A percentile compares a stretch with the other conserved stretches of the same genome.
Conservation (phyloP, 108 stramenopile species). For the Nannochloropsis salina region DNA sequence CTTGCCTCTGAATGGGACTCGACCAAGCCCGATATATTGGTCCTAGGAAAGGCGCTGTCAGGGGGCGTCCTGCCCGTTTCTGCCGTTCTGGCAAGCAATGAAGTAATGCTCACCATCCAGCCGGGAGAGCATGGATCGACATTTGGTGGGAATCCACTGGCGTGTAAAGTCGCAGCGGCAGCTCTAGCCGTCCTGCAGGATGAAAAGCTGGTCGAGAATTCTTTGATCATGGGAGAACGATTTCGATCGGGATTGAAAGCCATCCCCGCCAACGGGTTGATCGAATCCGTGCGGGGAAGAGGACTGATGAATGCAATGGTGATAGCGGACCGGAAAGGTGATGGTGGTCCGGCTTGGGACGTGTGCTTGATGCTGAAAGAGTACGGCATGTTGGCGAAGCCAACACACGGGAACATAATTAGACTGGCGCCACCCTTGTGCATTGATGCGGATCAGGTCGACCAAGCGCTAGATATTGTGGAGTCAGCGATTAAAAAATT, state of each 20-base stretch:
- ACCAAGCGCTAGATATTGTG: background rate
- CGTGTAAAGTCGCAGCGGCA: slow-evolving; percentile 92
- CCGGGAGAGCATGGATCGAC: slow-evolving; percentile 99
- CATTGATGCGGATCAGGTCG: slow-evolving; percentile 38
- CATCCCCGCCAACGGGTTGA: slow-evolving; percentile 53
- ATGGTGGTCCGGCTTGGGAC: slow-evolving; percentile 78
- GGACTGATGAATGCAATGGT: slow-evolving; percentile 95
- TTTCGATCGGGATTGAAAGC: slow-evolving; percentile 66
- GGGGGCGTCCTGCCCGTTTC: slow-evolving; percentile 95
- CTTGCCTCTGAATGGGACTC: slow-evolving; percentile 83
- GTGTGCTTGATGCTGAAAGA: slow-evolving; percentile 81
- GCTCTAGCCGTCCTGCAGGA: slow-evolving; percentile 89
- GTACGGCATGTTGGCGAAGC: slow-evolving; percentile 92
- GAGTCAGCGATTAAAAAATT: background rate
- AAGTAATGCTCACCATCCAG: slow-evolving; percentile 91
- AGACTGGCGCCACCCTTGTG: slow-evolving; percentile 80
- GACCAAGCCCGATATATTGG: slow-evolving; percentile 88
- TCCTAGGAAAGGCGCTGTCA: slow-evolving; percentile 67
- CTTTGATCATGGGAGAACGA: slow-evolving; percentile 71
- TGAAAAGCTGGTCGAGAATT: slow-evolving; percentile 81
- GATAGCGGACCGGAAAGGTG: slow-evolving; percentile 80
- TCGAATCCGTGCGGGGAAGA: slow-evolving; percentile 72
- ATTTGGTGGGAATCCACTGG: slow-evolving; percentile 97
- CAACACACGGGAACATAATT: slow-evolving; percentile 97
- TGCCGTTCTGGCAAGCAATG: slow-evolving; percentile 85